These are phyloP conservation scores for Amborella trichopoda DNA, from an alignment of 164 flowering plant species.

Conservation along the genomic window DNA sequence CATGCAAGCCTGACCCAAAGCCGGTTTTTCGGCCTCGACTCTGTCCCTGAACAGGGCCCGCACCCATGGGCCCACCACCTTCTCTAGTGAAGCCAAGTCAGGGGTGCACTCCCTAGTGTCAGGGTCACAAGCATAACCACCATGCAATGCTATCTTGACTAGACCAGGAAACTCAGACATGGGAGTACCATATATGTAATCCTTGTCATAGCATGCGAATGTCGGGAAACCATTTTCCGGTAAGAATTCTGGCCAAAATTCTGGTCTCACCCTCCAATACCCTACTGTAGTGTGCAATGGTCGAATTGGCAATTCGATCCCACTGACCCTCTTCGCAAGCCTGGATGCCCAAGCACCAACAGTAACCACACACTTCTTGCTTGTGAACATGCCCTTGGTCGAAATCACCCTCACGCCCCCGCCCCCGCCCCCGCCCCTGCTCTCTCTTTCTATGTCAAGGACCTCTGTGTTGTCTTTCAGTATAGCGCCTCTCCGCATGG, in stretches of 20 bases:
- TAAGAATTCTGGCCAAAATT: constrained; percentile 21
- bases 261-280: constrained; percentile 77
- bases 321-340: constrained; percentile 36
- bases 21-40: constrained; percentile 41
- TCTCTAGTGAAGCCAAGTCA: constrained; percentile 4
- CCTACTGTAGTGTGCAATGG: constrained; percentile 63
- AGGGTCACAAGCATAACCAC: constrained; percentile 68
- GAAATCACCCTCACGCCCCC: constrained; percentile 33
- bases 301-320: constrained; percentile 44
- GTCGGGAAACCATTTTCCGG: constrained; percentile 55
- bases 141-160: constrained; percentile 68
- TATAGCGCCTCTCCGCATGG: constrained; percentile 39
- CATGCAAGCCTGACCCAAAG: constrained; percentile 54
- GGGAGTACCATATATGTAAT: constrained; percentile 79
- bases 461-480: constrained; percentile 55
- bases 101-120: constrained; percentile 56
- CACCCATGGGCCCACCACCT: constrained; percentile 33
- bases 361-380: constrained; percentile 68
- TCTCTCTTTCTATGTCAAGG: constrained; percentile 2
- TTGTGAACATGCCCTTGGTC: constrained; percentile 25
- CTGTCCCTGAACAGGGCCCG: constrained; percentile 26
- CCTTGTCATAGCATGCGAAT: constrained; percentile 64
- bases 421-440: constrained; percentile 16
- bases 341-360: constrained; percentile 73
- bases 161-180: constrained; percentile 77